Evolutionary conservation across 2,329 filamentous ascomycete species (phyloP).

Genomic region (Phaeosphaeria sp.): DNA sequence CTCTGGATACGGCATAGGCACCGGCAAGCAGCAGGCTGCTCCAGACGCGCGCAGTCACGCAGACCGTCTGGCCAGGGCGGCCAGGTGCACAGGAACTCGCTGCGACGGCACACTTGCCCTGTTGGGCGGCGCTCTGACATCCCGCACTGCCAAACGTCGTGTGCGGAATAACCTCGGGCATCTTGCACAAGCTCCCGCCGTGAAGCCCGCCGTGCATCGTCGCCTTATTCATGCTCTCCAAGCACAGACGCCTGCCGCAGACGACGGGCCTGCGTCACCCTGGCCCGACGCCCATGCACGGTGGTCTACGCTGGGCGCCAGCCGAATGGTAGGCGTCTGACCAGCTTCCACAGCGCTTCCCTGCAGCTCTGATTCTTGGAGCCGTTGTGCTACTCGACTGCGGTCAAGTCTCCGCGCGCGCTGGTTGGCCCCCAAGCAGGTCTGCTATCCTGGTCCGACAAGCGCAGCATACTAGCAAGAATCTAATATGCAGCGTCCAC

Average conservation of each 20-base stretch:
- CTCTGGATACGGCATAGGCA: constrained; percentile 11
- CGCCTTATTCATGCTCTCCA: constrained; percentile 21
- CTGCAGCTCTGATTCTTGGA: constrained; percentile 32
- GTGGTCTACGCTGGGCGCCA: constrained; percentile 20
- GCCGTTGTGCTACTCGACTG: constrained; percentile 29
- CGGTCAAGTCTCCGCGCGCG: constrained; percentile 28
- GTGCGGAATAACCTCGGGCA: constrained; percentile 34
- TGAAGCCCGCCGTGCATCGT: constrained; percentile 23
- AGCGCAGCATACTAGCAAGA: constrained; percentile 37
- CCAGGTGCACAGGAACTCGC: constrained; percentile 6
- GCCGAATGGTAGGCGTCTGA: constrained; percentile 35
- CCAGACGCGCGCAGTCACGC: not conserved
- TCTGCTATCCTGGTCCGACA: constrained; percentile 30
- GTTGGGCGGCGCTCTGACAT: constrained; percentile 5
- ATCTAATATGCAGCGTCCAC: constrained; percentile 43
- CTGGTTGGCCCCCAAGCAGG: constrained; percentile 29
- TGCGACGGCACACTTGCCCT: constrained; percentile 25
- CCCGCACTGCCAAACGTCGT: constrained; percentile 6
- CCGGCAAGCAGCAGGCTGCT: constrained; percentile 11
- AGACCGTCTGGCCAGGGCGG: constrained; percentile 1
- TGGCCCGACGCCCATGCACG: constrained; percentile 33
- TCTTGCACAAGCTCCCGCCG: constrained; percentile 26
- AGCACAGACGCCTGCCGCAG: constrained; percentile 19
- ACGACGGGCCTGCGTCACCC: constrained; percentile 31
- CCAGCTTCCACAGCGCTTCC: constrained; percentile 32